Evolutionary conservation across 2,329 filamentous ascomycete species (phyloP).

Genomic region (Alternaria sp.): DNA sequence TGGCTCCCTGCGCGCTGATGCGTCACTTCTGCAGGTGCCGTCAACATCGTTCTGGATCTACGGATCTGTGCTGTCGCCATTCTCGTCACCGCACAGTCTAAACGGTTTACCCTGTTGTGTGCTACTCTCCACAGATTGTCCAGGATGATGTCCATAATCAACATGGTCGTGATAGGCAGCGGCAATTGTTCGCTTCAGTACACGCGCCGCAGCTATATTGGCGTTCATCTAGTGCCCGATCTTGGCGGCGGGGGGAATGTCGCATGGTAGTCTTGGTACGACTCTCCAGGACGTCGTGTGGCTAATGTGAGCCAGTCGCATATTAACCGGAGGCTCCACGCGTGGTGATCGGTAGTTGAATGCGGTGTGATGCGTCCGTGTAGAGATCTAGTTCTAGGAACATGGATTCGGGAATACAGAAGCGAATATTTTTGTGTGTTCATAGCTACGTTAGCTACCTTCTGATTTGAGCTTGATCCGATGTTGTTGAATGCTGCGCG

Average conservation of each 20-base stretch:
- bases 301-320: conserved; percentile 8
- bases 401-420: not conserved
- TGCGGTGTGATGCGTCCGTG: not conserved
- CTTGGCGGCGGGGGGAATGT: conserved; percentile 33
- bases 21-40: conserved; percentile 18
- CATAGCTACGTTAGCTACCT: not conserved
- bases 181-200: conserved; percentile 24
- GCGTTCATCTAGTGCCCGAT: conserved; percentile 25
- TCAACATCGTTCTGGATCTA: conserved; percentile 22
- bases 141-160: conserved; percentile 22
- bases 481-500: not conserved
- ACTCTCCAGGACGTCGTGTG: conserved; percentile 3
- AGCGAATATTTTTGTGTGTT: not conserved
- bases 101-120: conserved; percentile 10
- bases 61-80: conserved; percentile 11
- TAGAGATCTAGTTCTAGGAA: not conserved
- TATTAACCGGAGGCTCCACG: conserved; percentile 6
- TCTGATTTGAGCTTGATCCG: not conserved
- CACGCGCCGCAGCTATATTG: conserved; percentile 29
- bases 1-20: conserved; percentile 6
- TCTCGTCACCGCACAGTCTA: conserved; percentile 9
- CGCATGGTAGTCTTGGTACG: conserved; percentile 12
- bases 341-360: conserved; percentile 8
- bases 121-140: conserved; percentile 30
- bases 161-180: conserved; percentile 26